Evolutionary conservation across 345 rosid genomes (phyloP).

Genomic region (Populus tremula): DNA sequence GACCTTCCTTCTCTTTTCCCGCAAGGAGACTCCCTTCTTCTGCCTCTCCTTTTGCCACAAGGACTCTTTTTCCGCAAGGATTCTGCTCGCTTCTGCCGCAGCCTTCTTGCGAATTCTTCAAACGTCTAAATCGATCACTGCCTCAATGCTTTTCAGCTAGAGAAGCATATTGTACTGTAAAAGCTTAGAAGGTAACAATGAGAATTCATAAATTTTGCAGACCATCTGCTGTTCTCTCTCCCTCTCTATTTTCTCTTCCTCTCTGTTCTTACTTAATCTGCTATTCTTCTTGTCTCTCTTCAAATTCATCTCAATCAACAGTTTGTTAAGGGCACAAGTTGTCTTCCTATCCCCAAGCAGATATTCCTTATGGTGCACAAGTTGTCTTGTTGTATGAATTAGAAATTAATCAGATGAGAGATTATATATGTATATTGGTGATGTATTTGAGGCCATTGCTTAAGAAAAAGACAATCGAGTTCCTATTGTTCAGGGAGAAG

Average conservation of each 20-base stretch:
- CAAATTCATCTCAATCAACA: neutral
- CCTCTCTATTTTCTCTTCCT: neutral
- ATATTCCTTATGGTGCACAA: neutral
- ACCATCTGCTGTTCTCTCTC: neutral
- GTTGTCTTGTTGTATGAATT: neutral
- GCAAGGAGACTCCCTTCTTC: no score
- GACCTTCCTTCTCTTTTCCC: no score
- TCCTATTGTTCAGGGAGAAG: neutral
- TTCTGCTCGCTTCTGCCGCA: no score
- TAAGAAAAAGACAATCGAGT: neutral
- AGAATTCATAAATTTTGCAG: neutral
- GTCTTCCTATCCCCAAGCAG: neutral
- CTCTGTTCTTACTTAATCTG: neutral
- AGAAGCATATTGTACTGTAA: no score
- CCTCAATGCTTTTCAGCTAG: no score
- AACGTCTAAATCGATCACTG: no score
- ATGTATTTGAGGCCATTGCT: neutral
- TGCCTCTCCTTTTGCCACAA: no score
- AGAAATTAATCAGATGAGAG: neutral
- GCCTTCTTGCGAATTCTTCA: no score
- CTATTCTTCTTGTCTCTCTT: neutral
- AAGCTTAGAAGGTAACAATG: neutral
- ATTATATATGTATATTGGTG: neutral
- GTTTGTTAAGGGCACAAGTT: neutral
- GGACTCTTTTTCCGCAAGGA: no score